phyloP scores from a whole-genome alignment of 2,329 filamentous ascomycete genomes.

The Nannizzia gypsea region DNA sequence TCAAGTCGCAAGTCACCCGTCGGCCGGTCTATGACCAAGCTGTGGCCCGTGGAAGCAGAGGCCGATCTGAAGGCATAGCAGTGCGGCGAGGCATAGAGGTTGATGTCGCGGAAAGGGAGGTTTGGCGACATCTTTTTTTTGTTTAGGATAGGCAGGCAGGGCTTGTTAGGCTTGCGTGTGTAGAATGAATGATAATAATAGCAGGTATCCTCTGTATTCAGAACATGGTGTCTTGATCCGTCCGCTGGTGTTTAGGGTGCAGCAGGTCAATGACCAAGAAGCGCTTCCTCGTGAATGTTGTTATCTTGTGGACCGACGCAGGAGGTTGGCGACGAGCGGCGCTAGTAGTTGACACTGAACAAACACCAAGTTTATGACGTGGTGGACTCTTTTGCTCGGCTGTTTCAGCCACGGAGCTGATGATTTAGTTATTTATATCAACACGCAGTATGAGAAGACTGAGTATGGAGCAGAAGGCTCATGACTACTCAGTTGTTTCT shows the following conservation, averaged over 20 bases:
- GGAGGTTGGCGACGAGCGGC: not conserved
- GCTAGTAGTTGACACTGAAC: not conserved
- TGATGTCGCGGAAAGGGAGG: slow-evolving; percentile 87
- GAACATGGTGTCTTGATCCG: not conserved
- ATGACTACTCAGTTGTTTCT: too few relatives aligned
- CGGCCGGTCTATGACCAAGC: slow-evolving; percentile 79
- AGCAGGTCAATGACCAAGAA: not conserved
- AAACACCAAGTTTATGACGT: not conserved
- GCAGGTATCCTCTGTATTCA: not conserved
- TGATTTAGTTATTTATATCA: too few relatives aligned
- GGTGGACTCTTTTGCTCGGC: not conserved
- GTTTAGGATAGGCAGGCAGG: not conserved
- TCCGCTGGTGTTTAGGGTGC: not conserved
- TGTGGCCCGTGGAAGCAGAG: slow-evolving; percentile 77
- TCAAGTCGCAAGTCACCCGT: slow-evolving; percentile 80
- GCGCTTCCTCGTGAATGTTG: not conserved
- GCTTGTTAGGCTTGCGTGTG: not conserved
- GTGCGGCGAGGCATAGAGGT: slow-evolving; percentile 80
- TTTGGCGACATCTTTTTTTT: slow-evolving; percentile 25
- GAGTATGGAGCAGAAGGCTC: too few relatives aligned
- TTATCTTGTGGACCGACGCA: not conserved
- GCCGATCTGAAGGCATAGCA: slow-evolving; percentile 96
- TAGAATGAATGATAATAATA: not conserved
- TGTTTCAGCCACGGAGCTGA: not conserved
- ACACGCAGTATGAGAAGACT: too few relatives aligned